Evolutionary conservation across 2,329 filamentous ascomycete species (phyloP).

Genomic region (Raffaelea ambrosiae): DNA sequence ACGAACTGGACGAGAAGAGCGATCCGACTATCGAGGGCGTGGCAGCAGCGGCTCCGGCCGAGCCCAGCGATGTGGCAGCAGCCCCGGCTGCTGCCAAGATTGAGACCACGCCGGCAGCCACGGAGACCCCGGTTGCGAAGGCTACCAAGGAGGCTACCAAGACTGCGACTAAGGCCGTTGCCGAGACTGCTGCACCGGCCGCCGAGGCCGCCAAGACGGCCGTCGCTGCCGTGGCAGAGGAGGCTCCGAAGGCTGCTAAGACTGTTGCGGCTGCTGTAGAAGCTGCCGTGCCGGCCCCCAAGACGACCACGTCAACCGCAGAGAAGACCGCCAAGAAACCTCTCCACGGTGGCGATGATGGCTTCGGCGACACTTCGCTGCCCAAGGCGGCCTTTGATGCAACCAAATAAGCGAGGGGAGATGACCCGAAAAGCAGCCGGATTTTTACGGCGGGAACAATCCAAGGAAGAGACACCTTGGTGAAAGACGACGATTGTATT

Average conservation of each 20-base stretch:
- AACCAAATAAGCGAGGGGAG: slow-evolving; percentile 11
- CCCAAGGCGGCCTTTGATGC: slow-evolving; percentile 22
- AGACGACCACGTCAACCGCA: slow-evolving; percentile 4
- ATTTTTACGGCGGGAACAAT: too few species aligned
- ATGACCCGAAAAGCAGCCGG: too few species aligned
- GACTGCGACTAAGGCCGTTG: neutral
- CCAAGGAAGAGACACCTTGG: too few species aligned
- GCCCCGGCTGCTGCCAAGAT: neutral
- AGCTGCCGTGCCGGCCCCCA: neutral
- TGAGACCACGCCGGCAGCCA: neutral
- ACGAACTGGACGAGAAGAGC: slow-evolving; percentile 46
- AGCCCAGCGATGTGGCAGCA: neutral
- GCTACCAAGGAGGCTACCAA: neutral
- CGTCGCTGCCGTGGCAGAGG: neutral
- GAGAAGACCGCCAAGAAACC: neutral
- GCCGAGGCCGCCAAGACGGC: neutral
- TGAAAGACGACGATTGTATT: too few species aligned
- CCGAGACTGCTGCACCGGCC: neutral
- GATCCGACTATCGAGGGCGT: slow-evolving; percentile 17
- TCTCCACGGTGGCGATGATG: neutral
- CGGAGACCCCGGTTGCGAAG: neutral
- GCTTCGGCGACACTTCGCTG: slow-evolving; percentile 8
- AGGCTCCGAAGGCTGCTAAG: neutral
- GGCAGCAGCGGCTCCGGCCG: slow-evolving; percentile 15
- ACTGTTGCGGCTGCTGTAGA: neutral